phyloP scores from a whole-genome alignment of 805 yeast species.

The Lipomyces mesembrius region DNA sequence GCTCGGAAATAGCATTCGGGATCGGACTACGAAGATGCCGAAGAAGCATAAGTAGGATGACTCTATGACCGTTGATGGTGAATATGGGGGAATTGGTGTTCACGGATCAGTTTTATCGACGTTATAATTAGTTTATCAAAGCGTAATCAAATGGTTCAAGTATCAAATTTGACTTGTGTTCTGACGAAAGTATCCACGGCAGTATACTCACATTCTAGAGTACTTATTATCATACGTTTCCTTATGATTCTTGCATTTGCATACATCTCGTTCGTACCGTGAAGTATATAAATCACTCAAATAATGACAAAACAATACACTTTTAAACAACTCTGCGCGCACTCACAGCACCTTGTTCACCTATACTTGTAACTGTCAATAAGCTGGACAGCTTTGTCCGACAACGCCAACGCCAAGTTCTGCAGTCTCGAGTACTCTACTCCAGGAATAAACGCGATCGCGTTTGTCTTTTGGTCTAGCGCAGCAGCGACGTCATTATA shows the following conservation, averaged over 20 bases:
- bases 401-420: slow-evolving; percentile 81
- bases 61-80: not conserved
- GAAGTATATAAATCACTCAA: not conserved
- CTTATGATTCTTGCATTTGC: not conserved
- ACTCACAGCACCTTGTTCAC: slow-evolving; percentile 6
- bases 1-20: slow-evolving; percentile 67
- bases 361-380: slow-evolving; percentile 53
- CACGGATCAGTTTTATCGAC: not conserved
- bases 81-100: not conserved
- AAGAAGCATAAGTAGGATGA: not conserved
- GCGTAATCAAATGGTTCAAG: not conserved
- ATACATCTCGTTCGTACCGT: not conserved
- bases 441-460: slow-evolving; percentile 71
- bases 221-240: not conserved
- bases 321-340: not conserved
- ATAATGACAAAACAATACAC: not conserved
- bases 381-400: slow-evolving; percentile 76
- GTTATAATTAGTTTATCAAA: not conserved
- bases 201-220: too few relatives aligned
- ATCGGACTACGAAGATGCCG: slow-evolving; percentile 11
- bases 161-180: not conserved
- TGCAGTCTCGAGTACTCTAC: slow-evolving; percentile 84
- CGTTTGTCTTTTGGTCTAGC: slow-evolving; percentile 66
- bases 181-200: not conserved
- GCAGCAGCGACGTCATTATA: slow-evolving; percentile 77